Conservation (phyloP, 2,329 filamentous ascomycete species). For the Talaromyces islandicus region DNA sequence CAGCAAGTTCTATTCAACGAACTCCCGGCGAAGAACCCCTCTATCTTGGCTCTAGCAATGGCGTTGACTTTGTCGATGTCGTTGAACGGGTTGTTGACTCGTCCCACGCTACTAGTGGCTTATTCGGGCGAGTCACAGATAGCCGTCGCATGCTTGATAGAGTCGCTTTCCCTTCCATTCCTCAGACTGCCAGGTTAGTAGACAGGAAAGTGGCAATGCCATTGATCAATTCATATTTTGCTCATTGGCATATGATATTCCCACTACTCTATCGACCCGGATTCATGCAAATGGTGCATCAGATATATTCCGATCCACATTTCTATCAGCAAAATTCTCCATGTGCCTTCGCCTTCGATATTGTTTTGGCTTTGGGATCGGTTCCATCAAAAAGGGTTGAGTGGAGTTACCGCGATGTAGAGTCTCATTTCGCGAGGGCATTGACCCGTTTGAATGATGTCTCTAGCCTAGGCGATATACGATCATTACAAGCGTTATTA, state of each 20-base stretch:
- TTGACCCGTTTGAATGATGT: conserved; percentile 1
- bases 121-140: not conserved
- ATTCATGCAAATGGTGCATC: conserved; percentile 2
- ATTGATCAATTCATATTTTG: conserved; percentile 2
- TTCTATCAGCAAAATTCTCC: not conserved
- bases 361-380: conserved; percentile 1
- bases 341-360: conserved; percentile 4
- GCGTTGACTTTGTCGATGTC: conserved; percentile 3
- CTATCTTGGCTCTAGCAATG: conserved; percentile 2
- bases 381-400: conserved; percentile 2
- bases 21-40: not conserved
- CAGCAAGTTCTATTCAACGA: not conserved
- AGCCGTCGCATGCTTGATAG: not conserved
- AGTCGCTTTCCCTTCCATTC: conserved; percentile 1
- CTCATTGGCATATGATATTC: conserved; percentile 1
- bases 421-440: conserved; percentile 1
- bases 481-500: conserved; percentile 1
- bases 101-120: not conserved
- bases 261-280: conserved; percentile 1
- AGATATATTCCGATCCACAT: conserved; percentile 1
- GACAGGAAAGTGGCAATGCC: not conserved
- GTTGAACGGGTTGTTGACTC: conserved; percentile 4
- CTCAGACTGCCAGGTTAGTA: not conserved
- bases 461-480: not conserved
- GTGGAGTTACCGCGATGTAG: conserved; percentile 2